These are phyloP conservation scores for Nasturtium officinale DNA, from an alignment of 345 rosid species.

Conservation along the genomic window DNA sequence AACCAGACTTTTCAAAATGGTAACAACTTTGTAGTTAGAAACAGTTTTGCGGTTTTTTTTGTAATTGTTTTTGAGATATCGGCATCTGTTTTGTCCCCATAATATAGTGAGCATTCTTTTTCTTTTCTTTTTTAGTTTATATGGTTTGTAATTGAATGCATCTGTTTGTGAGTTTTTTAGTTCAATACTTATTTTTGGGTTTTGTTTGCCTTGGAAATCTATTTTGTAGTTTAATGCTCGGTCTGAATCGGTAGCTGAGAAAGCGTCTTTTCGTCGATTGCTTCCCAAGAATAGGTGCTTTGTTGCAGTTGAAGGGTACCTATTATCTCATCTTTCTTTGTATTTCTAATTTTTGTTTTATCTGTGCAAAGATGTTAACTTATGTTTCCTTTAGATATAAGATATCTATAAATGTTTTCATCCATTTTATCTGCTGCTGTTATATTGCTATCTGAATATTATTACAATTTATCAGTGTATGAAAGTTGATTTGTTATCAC, in stretches of 20 bases:
- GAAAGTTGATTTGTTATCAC: background rate
- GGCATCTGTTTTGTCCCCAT: background rate
- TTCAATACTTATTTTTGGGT: too few relatives aligned
- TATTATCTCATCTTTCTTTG: background rate
- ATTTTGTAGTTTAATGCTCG: conserved; percentile 83
- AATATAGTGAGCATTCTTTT: too few relatives aligned
- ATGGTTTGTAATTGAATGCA: too few relatives aligned
- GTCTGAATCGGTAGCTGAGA: conserved; percentile 76
- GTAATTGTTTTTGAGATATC: background rate
- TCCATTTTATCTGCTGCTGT: conserved; percentile 10
- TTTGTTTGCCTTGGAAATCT: too few relatives aligned
- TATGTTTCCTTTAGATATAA: background rate
- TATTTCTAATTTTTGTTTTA: background rate
- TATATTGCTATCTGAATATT: background rate
- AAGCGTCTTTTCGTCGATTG: conserved; percentile 87
- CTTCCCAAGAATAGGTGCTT: conserved; percentile 82
- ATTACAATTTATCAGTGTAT: background rate
- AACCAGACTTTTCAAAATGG: conserved; percentile 91
- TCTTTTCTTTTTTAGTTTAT: too few relatives aligned
- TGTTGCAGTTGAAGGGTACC: conserved; percentile 86
- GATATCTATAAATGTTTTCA: background rate
- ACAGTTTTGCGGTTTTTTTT: too few relatives aligned
- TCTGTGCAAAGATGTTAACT: background rate
- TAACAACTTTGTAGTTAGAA: conserved; percentile 19
- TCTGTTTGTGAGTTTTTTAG: too few relatives aligned